Base-by-base conservation (phyloP, 805 yeast species). In the Zygoascus flipseniorum region DNA sequence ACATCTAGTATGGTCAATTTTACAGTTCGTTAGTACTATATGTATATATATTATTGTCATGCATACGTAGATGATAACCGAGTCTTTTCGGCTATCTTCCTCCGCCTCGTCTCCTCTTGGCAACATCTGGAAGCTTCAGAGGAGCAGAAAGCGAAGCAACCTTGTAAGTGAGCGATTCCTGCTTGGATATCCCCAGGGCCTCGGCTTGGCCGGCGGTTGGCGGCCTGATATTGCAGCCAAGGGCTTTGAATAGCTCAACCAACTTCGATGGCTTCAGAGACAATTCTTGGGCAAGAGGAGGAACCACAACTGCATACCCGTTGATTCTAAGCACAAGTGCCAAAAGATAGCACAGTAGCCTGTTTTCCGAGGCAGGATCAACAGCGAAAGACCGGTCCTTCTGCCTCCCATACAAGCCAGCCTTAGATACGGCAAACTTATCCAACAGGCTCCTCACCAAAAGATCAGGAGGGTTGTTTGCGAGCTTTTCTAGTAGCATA, bases 321-420 rank as follows among this genome's bases (percentile, higher is more conserved):
- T 88, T 88, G 53, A 90, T 75, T 67, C 85, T 92, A 65, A 93
- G 72, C 42, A 86, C 75, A 43, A 85, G 70, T 5, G 85, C 86
- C 56, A 93, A 72, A 48, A 89, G 73, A 69, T 81, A 85, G 69
- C 96, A 86, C 59, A 93, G 73, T 48, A 93, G 74, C 70, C 85
- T 89, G 70, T 89, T 96, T 68, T 89, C 96, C 64, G 81, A 80
- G 62, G 80, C 84, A 43, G 98, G 97, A 65, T 93, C 97, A 56
- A 93, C 79, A 57, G 79, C 74, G 66, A 79, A 92, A n/a, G 84
- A 77, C 60, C 83, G 79, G 57, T 84, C 89, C 65, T 83, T 85
- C 10, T 23, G 28, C 6, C n/a, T 46, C 54, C 93, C 95, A 57
- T 81, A 77, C 50, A 75, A 77, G 13, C 62, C 54, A 8, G 87